Evolutionary conservation across 2,329 filamentous ascomycete species (phyloP).

Genomic region (Zalaria obscura): DNA sequence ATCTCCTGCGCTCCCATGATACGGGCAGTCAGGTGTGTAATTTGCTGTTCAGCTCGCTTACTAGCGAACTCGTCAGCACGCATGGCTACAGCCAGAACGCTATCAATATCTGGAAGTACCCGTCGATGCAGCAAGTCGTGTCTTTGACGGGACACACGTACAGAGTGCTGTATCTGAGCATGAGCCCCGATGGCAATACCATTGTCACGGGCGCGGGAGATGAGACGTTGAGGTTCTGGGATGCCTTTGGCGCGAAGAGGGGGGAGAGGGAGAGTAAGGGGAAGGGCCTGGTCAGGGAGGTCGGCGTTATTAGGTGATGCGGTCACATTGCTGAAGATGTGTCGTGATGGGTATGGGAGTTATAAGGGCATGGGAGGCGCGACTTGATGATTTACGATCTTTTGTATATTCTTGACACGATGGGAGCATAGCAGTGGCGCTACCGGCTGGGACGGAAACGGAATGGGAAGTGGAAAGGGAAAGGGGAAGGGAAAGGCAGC

Average conservation of each 20-base stretch:
- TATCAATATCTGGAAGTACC: constrained; percentile 99
- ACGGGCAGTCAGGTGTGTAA: constrained; percentile 99
- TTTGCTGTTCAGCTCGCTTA: constrained; percentile 91
- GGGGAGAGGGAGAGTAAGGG: constrained; percentile 29
- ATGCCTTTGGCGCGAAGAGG: constrained; percentile 67
- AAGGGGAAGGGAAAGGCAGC: no score
- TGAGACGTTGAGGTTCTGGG: constrained; percentile 94
- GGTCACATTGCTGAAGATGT: no score
- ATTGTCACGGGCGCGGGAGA: constrained; percentile 94
- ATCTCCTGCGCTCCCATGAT: constrained; percentile 64
- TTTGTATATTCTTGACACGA: no score
- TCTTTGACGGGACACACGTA: constrained; percentile 94
- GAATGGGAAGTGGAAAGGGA: no score
- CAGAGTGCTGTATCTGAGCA: constrained; percentile 86
- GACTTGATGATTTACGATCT: no score
- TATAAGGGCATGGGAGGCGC: no score
- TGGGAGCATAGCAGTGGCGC: no score
- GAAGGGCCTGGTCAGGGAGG: constrained; percentile 53
- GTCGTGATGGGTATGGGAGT: no score
- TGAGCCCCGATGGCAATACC: constrained; percentile 89
- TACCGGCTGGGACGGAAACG: no score
- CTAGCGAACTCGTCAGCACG: constrained; percentile 91
- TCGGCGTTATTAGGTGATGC: constrained; percentile 60
- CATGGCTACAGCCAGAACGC: constrained; percentile 98
- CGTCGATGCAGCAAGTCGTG: constrained; percentile 92